phyloP scores from a whole-genome alignment of 495 filamentous ascomycete species.

The Daldinia childiae region DNA sequence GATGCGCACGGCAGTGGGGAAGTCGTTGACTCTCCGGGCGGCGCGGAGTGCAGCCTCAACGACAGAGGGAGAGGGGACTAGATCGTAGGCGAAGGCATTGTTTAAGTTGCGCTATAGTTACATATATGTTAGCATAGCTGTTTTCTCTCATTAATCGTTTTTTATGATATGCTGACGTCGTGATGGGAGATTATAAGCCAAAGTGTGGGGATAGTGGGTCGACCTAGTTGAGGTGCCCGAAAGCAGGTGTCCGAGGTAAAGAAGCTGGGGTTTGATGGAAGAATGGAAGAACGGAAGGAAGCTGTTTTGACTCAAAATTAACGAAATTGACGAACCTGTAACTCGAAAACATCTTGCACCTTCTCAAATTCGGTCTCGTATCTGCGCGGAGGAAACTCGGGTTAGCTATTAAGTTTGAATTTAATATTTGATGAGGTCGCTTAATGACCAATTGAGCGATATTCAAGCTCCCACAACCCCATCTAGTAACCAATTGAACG shows the following conservation, averaged over 20 bases:
- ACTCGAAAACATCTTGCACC: conserved; percentile 99
- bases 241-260: conserved; percentile 7
- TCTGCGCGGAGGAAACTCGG: conserved; percentile 58
- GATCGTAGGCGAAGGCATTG: conserved; percentile 99
- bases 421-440: not conserved
- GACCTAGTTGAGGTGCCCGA: not conserved
- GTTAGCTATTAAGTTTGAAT: conserved; percentile 40
- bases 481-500: conserved; percentile 25
- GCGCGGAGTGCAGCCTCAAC: conserved; percentile 90
- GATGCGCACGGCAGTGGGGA: conserved; percentile 94
- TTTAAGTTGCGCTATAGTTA: conserved; percentile 89
- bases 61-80: conserved; percentile 94
- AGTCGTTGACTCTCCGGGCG: conserved; percentile 96
- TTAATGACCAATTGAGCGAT: conserved; percentile 38
- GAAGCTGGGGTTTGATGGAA: too few relatives aligned
- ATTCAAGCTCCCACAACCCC: conserved; percentile 39
- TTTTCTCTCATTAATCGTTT: not conserved
- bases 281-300: not conserved
- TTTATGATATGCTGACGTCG: conserved; percentile 14
- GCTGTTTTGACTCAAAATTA: conserved; percentile 5
- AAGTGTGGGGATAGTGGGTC: conserved; percentile 36
- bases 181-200: conserved; percentile 17
- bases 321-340: conserved; percentile 85
- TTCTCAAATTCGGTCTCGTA: conserved; percentile 99
- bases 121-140: conserved; percentile 20